These are phyloP conservation scores for Aquilaria malaccensis DNA, from an alignment of 345 rosid genomes.

Conservation along the genomic window DNA sequence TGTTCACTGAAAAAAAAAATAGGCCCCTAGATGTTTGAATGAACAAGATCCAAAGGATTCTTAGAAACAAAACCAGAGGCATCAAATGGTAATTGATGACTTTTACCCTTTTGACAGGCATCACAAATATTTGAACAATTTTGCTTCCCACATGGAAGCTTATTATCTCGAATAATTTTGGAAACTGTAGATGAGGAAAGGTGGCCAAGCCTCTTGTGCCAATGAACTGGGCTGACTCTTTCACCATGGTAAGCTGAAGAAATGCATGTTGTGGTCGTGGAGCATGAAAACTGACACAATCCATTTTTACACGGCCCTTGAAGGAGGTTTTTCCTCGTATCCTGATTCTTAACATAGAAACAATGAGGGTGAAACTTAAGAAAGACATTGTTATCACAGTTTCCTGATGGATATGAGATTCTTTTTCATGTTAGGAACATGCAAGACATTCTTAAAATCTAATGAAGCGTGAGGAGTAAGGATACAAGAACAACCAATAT, in stretches of 20 bases:
- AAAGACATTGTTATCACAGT: not conserved
- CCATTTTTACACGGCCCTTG: not conserved
- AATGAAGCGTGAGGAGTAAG: not conserved
- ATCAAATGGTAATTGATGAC: not conserved
- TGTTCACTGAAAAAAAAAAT: no score
- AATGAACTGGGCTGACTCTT: not conserved
- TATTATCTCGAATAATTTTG: not conserved
- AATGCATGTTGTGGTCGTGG: not conserved
- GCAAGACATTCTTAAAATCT: not conserved
- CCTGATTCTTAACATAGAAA: slow-evolving; percentile 2
- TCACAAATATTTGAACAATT: no score
- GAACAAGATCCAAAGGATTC: not conserved
- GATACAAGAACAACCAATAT: not conserved
- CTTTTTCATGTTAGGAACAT: not conserved
- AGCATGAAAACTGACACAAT: not conserved
- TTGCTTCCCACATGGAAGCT: not conserved
- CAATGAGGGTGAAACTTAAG: not conserved
- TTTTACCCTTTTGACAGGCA: not conserved
- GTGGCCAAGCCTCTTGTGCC: slow-evolving; percentile 1
- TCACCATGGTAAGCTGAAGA: not conserved
- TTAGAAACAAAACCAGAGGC: not conserved
- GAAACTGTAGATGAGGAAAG: not conserved
- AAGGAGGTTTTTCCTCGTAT: not conserved
- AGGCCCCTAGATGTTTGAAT: not conserved
- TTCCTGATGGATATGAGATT: not conserved